Conservation (phyloP, 805 yeast genomes). For the Kodamaea sagamina region DNA sequence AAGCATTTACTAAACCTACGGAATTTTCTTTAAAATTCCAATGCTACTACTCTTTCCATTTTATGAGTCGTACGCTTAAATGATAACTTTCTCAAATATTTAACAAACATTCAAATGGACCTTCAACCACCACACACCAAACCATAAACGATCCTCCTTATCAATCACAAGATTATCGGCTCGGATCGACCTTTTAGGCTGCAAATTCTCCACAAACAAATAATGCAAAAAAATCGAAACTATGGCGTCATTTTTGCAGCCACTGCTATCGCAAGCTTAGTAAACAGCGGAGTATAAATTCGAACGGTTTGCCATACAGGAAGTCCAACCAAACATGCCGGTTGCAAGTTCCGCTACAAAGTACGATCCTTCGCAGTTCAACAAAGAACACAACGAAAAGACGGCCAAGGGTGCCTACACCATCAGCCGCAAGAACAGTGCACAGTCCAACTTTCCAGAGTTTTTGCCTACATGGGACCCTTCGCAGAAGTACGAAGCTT, state of each 20-base stretch:
- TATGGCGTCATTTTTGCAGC: too few relatives aligned
- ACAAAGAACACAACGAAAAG: slow-evolving; percentile 21
- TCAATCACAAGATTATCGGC: too few relatives aligned
- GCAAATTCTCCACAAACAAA: background rate
- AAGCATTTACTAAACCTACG: too few relatives aligned
- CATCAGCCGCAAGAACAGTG: slow-evolving; percentile 26
- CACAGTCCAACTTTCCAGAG: slow-evolving; percentile 27
- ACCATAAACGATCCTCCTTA: too few relatives aligned
- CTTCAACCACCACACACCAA: too few relatives aligned
- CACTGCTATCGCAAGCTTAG: too few relatives aligned
- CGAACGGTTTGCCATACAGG: background rate
- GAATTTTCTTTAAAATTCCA: too few relatives aligned
- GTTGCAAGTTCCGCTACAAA: slow-evolving; percentile 20
- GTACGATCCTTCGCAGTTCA: slow-evolving; percentile 29
- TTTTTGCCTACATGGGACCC: slow-evolving; percentile 40
- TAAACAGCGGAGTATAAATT: background rate
- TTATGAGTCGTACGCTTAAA: too few relatives aligned
- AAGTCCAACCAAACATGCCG: slow-evolving; percentile 11
- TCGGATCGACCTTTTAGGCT: background rate
- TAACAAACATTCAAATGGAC: too few relatives aligned
- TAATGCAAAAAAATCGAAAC: background rate
- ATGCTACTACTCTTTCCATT: too few relatives aligned
- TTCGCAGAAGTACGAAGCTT: slow-evolving; percentile 29
- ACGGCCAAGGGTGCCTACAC: slow-evolving; percentile 29
- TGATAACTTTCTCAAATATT: too few relatives aligned